phyloP scores from a whole-genome alignment of 129 eudicot species.

The sunflower (Helianthus annuus) region HanXRQr2.0-SUNRISE NC_035435.2:3626452-3626951 shows the following conservation, averaged over 20 bases:
- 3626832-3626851: neutral
- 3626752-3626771: constrained; percentile 47
- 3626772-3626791: neutral
- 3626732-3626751: constrained; percentile 65
- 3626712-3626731: constrained; percentile 39
- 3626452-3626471: neutral
- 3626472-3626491: constrained; percentile 2
- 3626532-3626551: constrained; percentile 45
- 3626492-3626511: no score
- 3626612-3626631: constrained; percentile 45
- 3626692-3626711: constrained; percentile 45
- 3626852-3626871: neutral
- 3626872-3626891: no score
- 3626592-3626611: constrained; percentile 35
- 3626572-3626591: constrained; percentile 11
- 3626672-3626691: constrained; percentile 22
- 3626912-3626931: no score
- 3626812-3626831: neutral
- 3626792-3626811: neutral
- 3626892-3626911: no score
- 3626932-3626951: no score
- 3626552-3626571: constrained; percentile 43
- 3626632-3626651: constrained; percentile 39
- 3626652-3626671: constrained; percentile 47
- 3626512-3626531: constrained; percentile 3